Evolutionary conservation across 495 filamentous ascomycete genomes (phyloP).

Genomic region (Platismatia glauca): DNA sequence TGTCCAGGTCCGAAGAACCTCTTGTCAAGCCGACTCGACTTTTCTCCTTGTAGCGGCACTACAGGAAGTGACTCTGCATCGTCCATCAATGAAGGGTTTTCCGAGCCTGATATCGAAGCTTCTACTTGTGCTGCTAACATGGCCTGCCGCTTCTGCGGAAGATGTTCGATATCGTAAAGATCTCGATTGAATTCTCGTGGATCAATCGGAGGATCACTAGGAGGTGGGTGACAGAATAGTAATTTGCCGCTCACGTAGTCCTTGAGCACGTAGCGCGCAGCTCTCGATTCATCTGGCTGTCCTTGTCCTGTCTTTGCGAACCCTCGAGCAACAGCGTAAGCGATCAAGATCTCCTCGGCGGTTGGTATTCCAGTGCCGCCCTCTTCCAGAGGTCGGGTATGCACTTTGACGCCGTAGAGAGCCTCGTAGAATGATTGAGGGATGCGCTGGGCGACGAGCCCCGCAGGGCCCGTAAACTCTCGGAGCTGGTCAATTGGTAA

Average conservation of each 20-base stretch:
- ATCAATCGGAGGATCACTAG: slow-evolving; percentile 53
- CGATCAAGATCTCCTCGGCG: slow-evolving; percentile 72
- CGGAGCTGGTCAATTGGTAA: slow-evolving; percentile 95
- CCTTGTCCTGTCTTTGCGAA: slow-evolving; percentile 82
- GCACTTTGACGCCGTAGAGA: slow-evolving; percentile 85
- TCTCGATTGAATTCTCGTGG: slow-evolving; percentile 73
- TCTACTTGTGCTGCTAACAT: slow-evolving; percentile 35
- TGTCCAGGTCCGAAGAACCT: slow-evolving; percentile 70
- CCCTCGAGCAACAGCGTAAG: slow-evolving; percentile 82
- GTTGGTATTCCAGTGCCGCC: slow-evolving; percentile 87
- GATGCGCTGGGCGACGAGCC: slow-evolving; percentile 80
- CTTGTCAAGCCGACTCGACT: slow-evolving; percentile 70
- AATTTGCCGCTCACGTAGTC: slow-evolving; percentile 97
- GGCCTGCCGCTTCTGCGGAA: slow-evolving; percentile 63
- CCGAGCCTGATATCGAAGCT: slow-evolving; percentile 23
- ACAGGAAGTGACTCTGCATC: slow-evolving; percentile 29
- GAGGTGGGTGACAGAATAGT: slow-evolving; percentile 83
- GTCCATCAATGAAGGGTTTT: slow-evolving; percentile 32
- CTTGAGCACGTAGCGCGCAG: slow-evolving; percentile 84
- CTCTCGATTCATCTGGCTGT: slow-evolving; percentile 85
- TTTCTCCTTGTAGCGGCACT: slow-evolving; percentile 43
- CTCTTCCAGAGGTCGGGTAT: slow-evolving; percentile 75
- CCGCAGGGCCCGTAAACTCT: slow-evolving; percentile 83
- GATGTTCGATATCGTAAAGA: slow-evolving; percentile 69
- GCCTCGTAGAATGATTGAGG: slow-evolving; percentile 87